Evolutionary conservation across 768 basidiomycete species (phyloP), one percentile per base, ranked within the genome.

Genomic region (Boletus vermiculosoides): DNA sequence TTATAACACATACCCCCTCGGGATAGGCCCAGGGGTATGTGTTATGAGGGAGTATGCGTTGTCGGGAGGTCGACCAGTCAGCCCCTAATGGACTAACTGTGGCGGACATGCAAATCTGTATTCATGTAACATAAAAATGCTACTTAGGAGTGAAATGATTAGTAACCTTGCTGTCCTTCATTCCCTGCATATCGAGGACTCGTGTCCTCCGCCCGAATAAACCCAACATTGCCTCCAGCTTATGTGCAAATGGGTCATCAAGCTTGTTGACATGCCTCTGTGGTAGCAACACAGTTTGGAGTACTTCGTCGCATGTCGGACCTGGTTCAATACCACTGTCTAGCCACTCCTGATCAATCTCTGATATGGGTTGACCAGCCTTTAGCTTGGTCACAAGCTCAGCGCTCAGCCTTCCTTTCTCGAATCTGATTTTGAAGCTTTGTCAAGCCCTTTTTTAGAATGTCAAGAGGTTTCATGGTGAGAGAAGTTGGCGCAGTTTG

Each of bases 321-420:
- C 15, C 34, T 13, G 1, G 34, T 36, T 36, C 15, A 15, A 15
- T 11, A 12, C 41, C 22, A 45, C 41, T 18, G 31, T 56, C 54
- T 9, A 71, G 46, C 66, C 66, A 71, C 3, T 63, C 45, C 44
- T 65, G 33, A 23, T 69, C 66, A 30, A 23, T 34, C 4, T 55
- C 44, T 33, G 58, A 62, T 13, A 70, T 58, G 12, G 50, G 18
- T 34, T 53, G 40, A 18, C 53, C 47, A 34, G 54, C 42, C 42
- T 53, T 54, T 4, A 63, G 39, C 20, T 58, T 28, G 7, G 20
- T 28, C 2, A 54, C 11, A 16, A 69, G 55, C 33, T 23, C 39
- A n/a, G n/a, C n/a, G n/a, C n/a, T n/a, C n/a, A 1, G 54, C 41
- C 39, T 59, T 63, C 16, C 51, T 11, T 5, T 50, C 60, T 46